phyloP scores from a whole-genome alignment of 768 basidiomycete genomes.

The Pleurotus tuoliensis region DNA sequence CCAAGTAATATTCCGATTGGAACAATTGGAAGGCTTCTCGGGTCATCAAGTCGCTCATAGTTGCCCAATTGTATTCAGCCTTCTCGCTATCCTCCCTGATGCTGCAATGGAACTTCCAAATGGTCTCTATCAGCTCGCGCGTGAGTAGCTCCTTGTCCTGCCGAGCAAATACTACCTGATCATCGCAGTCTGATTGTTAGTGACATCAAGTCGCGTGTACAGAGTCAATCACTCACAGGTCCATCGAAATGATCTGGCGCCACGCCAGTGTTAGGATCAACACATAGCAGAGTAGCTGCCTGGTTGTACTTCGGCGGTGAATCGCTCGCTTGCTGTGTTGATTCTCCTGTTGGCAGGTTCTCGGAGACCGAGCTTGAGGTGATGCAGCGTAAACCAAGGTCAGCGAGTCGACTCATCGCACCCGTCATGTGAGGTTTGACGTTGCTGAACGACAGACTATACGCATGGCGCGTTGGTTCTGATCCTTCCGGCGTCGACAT shows the following conservation, averaged over 20 bases:
- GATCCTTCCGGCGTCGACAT: too few relatives aligned
- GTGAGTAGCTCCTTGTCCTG: not conserved
- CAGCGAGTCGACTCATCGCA: too few relatives aligned
- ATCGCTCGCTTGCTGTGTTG: too few relatives aligned
- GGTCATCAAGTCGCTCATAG: conserved; percentile 5
- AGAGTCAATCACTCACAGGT: not conserved
- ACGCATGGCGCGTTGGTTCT: too few relatives aligned
- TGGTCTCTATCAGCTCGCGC: not conserved
- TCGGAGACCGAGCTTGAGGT: too few relatives aligned
- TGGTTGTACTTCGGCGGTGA: not conserved
- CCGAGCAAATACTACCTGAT: not conserved
- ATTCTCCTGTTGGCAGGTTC: too few relatives aligned
- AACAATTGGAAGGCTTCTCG: not conserved
- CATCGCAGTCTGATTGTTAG: not conserved
- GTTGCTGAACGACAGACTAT: too few relatives aligned
- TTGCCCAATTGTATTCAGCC: not conserved
- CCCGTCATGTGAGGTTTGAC: too few relatives aligned
- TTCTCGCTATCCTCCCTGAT: not conserved
- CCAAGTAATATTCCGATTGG: not conserved
- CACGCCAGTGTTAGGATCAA: not conserved
- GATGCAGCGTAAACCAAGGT: too few relatives aligned
- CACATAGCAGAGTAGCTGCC: not conserved
- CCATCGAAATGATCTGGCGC: not conserved
- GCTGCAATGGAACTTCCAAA: not conserved
- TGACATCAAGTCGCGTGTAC: not conserved